phyloP scores from a whole-genome alignment of 1,284 basidiomycete species.

The Rhodotorula glutinis region DNA sequence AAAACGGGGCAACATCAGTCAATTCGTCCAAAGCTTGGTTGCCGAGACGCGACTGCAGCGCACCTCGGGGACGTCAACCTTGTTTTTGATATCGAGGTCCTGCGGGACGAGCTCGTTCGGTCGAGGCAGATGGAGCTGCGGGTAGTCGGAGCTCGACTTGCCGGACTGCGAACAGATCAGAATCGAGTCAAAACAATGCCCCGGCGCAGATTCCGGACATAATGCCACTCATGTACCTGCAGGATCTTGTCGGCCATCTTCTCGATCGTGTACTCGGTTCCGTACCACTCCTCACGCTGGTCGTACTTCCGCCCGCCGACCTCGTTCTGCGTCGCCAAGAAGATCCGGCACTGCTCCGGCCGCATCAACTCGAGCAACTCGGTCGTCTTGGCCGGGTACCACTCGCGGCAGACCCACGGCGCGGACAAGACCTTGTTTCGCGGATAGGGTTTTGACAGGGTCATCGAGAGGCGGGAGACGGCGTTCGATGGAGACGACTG shows the following conservation, averaged over 20 bases:
- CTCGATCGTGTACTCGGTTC: constrained; percentile 72
- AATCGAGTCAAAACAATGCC: no score
- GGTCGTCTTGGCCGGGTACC: constrained; percentile 66
- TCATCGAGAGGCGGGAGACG: constrained; percentile 70
- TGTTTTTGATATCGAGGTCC: constrained; percentile 72
- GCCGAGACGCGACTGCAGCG: not conserved
- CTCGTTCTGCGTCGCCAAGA: constrained; percentile 67
- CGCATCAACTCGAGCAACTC: constrained; percentile 51
- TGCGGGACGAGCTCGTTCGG: constrained; percentile 87
- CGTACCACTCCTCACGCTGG: constrained; percentile 75
- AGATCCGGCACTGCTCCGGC: constrained; percentile 64
- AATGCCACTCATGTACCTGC: constrained; percentile 56
- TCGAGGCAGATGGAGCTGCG: constrained; percentile 71
- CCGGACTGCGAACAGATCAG: not conserved
- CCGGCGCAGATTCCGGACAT: no score
- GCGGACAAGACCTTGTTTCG: constrained; percentile 73
- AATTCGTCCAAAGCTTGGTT: accelerated
- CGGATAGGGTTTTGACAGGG: constrained; percentile 77
- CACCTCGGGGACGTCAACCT: constrained; percentile 63
- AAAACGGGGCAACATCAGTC: constrained; percentile 21
- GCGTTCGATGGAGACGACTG: constrained; percentile 76
- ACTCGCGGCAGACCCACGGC: constrained; percentile 71
- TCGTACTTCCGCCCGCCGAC: constrained; percentile 60
- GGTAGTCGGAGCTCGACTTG: constrained; percentile 28
- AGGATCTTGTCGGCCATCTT: constrained; percentile 65